Conservation (phyloP, 768 basidiomycete genomes). For the Lactifluus volemus region DNA sequence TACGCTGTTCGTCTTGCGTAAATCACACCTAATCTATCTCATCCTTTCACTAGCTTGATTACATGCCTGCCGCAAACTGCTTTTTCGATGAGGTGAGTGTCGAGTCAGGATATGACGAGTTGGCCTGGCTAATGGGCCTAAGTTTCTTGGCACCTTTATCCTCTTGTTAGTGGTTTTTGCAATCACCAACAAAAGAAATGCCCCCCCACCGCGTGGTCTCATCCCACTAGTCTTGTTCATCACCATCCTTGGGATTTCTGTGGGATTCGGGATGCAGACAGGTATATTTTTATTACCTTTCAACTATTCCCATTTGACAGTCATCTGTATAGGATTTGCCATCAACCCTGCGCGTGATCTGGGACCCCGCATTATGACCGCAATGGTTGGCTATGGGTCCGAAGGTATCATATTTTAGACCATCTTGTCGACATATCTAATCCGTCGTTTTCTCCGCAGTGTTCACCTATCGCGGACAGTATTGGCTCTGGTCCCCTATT, state of each 20-base stretch:
- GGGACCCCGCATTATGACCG: constrained; percentile 57
- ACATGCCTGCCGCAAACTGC: constrained; percentile 35
- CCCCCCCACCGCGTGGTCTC: constrained; percentile 40
- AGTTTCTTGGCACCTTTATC: constrained; percentile 50
- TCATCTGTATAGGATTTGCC: constrained; percentile 36
- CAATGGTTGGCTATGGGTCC: constrained; percentile 66
- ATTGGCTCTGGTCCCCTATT: constrained; percentile 67
- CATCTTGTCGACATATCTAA: not conserved
- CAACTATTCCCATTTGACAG: no score
- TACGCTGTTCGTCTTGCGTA: constrained; percentile 40
- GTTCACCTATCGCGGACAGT: constrained; percentile 45
- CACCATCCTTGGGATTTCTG: constrained; percentile 48
- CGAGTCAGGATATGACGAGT: not conserved
- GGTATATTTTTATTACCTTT: constrained; percentile 2
- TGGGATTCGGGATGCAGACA: constrained; percentile 54
- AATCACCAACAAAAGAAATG: constrained; percentile 45
- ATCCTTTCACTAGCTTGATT: constrained; percentile 26
- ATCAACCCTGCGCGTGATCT: constrained; percentile 68
- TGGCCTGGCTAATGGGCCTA: not conserved
- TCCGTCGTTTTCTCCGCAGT: constrained; percentile 18
- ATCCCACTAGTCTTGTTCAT: constrained; percentile 49
- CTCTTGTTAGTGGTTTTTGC: constrained; percentile 47
- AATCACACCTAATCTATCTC: not conserved
- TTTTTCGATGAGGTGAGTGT: constrained; percentile 39
- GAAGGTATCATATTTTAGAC: constrained; percentile 24